Percentiles rank a stretch among this genome's conserved stretches.
Evolutionary conservation across 1,284 basidiomycete species (phyloP).

Genomic region (Ustilago sp.): DNA sequence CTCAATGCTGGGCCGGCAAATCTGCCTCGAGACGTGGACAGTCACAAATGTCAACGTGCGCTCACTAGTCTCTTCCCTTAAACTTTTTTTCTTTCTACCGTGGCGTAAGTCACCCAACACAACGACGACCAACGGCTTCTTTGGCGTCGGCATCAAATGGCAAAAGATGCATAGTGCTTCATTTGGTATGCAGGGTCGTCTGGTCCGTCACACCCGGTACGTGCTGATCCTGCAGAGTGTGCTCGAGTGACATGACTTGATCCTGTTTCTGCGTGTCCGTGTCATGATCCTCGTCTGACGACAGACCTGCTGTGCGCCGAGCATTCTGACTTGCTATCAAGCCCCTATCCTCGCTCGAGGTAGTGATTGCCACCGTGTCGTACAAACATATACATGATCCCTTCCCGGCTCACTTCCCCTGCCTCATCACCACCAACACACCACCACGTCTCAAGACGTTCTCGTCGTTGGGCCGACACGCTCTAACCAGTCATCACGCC

Average conservation of each 20-base stretch:
- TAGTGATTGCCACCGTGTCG: not conserved
- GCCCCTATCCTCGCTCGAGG: not conserved
- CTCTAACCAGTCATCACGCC: not conserved
- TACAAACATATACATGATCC: not conserved
- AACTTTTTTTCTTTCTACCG: not conserved
- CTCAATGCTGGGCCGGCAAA: not conserved
- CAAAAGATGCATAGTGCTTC: not conserved
- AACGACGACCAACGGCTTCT: conserved; percentile 10
- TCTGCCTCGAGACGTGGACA: conserved; percentile 27
- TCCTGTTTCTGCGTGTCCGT: not conserved
- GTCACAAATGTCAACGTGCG: conserved; percentile 39
- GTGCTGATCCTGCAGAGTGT: not conserved
- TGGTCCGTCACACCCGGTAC: not conserved
- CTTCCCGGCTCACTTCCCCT: not conserved
- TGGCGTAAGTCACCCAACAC: not conserved
- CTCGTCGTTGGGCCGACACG: not conserved
- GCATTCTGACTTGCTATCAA: not conserved
- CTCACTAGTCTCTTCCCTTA: conserved; percentile 14
- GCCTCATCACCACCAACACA: not conserved
- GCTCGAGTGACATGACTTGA: conserved; percentile 3
- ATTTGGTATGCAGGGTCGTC: conserved; percentile 3
- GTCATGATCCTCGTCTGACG: not conserved
- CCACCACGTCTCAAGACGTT: not conserved
- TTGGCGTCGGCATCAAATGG: conserved; percentile 12
- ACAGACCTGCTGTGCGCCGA: not conserved